Percentiles rank a stretch among this genome's conserved stretches.
Conservation (phyloP, 257 asterid genomes). For the Verbena officinalis region DNA sequence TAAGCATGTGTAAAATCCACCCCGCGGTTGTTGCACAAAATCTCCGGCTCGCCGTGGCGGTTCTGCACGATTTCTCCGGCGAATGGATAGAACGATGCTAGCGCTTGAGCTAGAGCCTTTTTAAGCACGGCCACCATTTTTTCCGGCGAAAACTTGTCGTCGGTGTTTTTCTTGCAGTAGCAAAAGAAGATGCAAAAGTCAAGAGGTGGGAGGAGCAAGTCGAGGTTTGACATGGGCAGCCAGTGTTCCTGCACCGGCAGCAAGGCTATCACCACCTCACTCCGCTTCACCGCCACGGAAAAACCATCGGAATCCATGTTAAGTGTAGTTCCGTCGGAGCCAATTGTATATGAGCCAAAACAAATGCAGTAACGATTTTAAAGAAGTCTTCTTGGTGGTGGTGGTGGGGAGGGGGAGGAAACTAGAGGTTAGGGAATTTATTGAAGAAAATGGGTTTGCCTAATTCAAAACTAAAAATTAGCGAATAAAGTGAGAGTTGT, state of each 20-base stretch:
- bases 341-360: too few species aligned
- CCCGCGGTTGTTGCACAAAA: constrained; percentile 63
- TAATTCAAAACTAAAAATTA: too few species aligned
- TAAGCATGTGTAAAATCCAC: constrained; percentile 52
- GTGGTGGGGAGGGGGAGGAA: not conserved
- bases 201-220: constrained; percentile 60
- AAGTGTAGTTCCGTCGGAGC: too few species aligned
- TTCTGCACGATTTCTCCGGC: constrained; percentile 62
- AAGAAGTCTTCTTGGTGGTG: too few species aligned
- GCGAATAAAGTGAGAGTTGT: too few species aligned
- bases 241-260: constrained; percentile 56
- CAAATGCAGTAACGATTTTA: not conserved
- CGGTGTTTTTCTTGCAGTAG: constrained; percentile 36
- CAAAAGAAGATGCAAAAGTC: constrained; percentile 56
- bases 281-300: constrained; percentile 38
- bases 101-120: constrained; percentile 46
- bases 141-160: constrained; percentile 3
- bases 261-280: constrained; percentile 53
- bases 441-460: too few species aligned
- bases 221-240: constrained; percentile 62
- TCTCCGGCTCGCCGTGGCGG: constrained; percentile 56
- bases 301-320: constrained; percentile 43
- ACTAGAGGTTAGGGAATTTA: too few species aligned
- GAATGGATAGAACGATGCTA: constrained; percentile 48
- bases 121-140: constrained; percentile 34